Evolutionary conservation across 345 rosid species (phyloP).

Genomic region (Angophora floribunda): DNA sequence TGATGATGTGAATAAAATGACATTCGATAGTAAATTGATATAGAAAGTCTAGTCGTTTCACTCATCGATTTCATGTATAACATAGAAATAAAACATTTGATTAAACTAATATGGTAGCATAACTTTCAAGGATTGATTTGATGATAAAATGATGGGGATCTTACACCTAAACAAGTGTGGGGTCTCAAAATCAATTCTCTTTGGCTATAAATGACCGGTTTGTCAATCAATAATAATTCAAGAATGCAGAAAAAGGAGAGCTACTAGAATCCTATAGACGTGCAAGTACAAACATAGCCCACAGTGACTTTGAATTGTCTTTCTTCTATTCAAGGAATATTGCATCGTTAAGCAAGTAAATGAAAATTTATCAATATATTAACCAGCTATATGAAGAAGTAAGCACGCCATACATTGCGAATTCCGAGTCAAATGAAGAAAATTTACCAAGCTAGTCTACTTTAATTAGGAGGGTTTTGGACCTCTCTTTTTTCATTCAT

Average conservation of each 20-base stretch:
- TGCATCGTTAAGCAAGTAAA: not conserved
- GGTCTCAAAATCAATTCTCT: not conserved
- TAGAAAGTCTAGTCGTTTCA: fast-evolving
- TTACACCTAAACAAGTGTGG: not conserved
- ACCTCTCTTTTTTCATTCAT: not conserved
- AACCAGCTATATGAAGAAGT: not conserved
- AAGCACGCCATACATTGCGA: not conserved
- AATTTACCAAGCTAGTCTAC: not conserved
- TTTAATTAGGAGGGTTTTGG: not conserved
- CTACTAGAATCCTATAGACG: not conserved
- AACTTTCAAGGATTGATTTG: not conserved
- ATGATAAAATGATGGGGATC: not conserved
- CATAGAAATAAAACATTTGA: not conserved
- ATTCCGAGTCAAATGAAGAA: not conserved
- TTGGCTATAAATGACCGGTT: not conserved
- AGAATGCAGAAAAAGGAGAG: not conserved
- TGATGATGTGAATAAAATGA: not conserved
- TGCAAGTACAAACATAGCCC: not conserved
- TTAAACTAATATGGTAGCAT: not conserved
- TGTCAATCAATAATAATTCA: not conserved
- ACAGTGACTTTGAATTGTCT: not conserved
- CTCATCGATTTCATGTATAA: not conserved
- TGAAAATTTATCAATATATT: not conserved
- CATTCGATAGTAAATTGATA: not conserved
- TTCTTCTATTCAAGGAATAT: not conserved